phyloP scores from a whole-genome alignment of 768 basidiomycete genomes.

The Termitomyces titanicus region DNA sequence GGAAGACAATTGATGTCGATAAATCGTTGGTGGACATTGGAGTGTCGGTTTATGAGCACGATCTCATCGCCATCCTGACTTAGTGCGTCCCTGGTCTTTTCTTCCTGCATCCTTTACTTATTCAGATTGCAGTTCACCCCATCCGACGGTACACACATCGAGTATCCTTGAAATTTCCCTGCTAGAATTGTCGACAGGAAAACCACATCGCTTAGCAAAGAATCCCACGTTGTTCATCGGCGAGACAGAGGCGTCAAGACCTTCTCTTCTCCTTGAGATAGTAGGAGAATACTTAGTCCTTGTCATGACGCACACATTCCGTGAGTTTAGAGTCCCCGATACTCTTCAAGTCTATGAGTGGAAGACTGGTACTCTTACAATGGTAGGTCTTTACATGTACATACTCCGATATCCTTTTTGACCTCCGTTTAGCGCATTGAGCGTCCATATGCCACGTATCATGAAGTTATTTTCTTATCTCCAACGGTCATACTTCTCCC shows the following conservation, averaged over 20 bases:
- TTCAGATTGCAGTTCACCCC: background rate
- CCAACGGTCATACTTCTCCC: slow-evolving; percentile 22
- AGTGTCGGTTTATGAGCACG: slow-evolving; percentile 37
- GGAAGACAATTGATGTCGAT: slow-evolving; percentile 25
- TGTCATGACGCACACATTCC: background rate
- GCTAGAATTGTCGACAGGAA: slow-evolving; percentile 7
- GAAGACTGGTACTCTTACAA: slow-evolving; percentile 13
- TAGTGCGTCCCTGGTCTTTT: slow-evolving; percentile 23
- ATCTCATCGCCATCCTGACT: slow-evolving; percentile 38
- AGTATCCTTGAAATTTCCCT: slow-evolving; percentile 2
- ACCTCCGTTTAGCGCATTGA: background rate
- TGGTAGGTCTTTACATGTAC: slow-evolving; percentile 1
- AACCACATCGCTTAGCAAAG: slow-evolving; percentile 12
- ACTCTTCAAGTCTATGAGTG: slow-evolving; percentile 16
- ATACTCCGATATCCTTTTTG: background rate
- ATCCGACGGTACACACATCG: background rate
- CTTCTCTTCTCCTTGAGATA: slow-evolving; percentile 15
- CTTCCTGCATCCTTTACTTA: background rate
- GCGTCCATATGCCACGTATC: slow-evolving; percentile 14
- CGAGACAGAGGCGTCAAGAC: slow-evolving; percentile 9
- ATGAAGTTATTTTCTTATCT: slow-evolving; percentile 21
- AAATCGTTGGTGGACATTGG: slow-evolving; percentile 38
- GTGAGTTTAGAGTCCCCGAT: background rate
- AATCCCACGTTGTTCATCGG: slow-evolving; percentile 23
- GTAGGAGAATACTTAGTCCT: slow-evolving; percentile 16